Evolutionary conservation across 495 filamentous ascomycete species (phyloP), one percentile per base, ranked within the genome.

Genomic region (Penicillium maclennaniae): DNA sequence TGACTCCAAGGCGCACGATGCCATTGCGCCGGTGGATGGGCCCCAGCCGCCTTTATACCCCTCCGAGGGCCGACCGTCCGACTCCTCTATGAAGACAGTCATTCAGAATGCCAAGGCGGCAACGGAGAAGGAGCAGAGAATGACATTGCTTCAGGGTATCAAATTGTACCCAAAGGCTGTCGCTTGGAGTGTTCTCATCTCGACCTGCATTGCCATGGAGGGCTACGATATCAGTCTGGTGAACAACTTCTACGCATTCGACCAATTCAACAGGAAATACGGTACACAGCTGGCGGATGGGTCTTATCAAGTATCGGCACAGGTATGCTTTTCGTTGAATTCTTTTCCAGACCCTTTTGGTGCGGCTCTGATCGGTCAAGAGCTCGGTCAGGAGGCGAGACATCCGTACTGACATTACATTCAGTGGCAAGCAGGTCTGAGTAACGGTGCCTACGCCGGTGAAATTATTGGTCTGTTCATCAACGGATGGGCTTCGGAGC

Each of bases 391-490:
- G 38, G 38, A 16, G n/a, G 6, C n/a, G 20, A 19, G n/a, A 40
- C 8, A 9, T 7, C 16, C 5, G 19, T 39, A 40, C 21, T 52
- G 19, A 52, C 49, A 45, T 9, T 20, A 14, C 55, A 14, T 51
- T 12, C 63, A 83, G 52, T 92, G 88, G 88, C 87, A 91, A 71
- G 72, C 87, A 7, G 87, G 86, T 50, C 71, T 92, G 36, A 87
- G 83, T 53, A 91, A 91, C 61, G 87, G 77, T 49, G 78, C 74
- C 7, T 70, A 72, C 31, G 74, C 78, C 53, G 87, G 88, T 19
- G 87, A 90, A 69, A 83, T 91, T 39, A 83, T 92, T 55, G 88
- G 88, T 51, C 74, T 92, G 5, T 69, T 88, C 48, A 80, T 90
- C 67, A 91, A 90, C 61, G 88, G 88, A 47, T 87, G 73, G 70